phyloP scores from a whole-genome alignment of 768 basidiomycete species.

The Serendipita sp. region DNA sequence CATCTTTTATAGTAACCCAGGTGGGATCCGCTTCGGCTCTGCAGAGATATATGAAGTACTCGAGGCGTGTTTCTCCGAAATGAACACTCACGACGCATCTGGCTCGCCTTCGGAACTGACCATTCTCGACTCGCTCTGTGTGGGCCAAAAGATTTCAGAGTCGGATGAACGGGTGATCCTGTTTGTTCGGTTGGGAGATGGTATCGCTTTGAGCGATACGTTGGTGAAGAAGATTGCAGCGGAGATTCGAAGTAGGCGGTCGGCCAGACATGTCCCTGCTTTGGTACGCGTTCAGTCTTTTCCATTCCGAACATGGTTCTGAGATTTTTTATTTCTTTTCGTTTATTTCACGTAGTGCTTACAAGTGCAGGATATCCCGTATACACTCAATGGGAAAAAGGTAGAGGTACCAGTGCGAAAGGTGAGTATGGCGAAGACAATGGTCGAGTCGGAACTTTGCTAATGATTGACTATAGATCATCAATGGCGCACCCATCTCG shows the following conservation, averaged over 20 bases:
- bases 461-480: constrained; percentile 31
- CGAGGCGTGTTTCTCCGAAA: constrained; percentile 38
- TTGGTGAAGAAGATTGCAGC: constrained; percentile 40
- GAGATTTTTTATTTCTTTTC: constrained; percentile 6
- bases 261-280: constrained; percentile 63
- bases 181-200: constrained; percentile 48
- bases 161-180: constrained; percentile 48
- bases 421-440: constrained; percentile 20
- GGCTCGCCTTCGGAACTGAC: constrained; percentile 22
- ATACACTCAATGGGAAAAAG: constrained; percentile 66
- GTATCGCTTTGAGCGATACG: constrained; percentile 30
- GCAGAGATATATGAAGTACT: constrained; percentile 69
- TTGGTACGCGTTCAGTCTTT: constrained; percentile 26
- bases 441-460: too few relatives aligned
- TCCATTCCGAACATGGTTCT: constrained; percentile 4
- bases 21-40: constrained; percentile 69
- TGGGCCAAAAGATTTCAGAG: constrained; percentile 43
- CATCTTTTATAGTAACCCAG: constrained; percentile 41
- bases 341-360: constrained; percentile 32
- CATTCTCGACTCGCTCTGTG: constrained; percentile 53
- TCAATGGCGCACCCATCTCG: constrained; percentile 57
- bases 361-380: constrained; percentile 53
- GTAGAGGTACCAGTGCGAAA: constrained; percentile 69
- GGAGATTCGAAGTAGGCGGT: constrained; percentile 45
- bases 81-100: constrained; percentile 7